These are phyloP conservation scores for Rubia peregrina DNA, from an alignment of 305 asterid species.

Conservation along the genomic window DNA sequence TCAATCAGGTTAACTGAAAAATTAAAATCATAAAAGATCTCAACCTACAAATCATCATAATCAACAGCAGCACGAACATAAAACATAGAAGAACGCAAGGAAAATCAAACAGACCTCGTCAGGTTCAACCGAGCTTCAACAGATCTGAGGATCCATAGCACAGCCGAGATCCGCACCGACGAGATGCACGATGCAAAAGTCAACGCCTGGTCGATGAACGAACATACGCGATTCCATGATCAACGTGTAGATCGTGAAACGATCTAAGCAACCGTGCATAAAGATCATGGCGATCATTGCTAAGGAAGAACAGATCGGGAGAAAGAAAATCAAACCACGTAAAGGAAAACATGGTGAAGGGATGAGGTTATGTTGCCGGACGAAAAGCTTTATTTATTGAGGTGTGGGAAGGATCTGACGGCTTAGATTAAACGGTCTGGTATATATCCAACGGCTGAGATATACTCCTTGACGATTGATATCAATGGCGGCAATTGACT, in stretches of 20 bases:
- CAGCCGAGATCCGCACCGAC: neutral
- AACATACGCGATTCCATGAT: neutral
- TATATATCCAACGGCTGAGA: conserved; percentile 3
- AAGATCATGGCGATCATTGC: neutral
- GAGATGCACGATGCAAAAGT: neutral
- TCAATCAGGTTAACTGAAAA: too few species aligned
- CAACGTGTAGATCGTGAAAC: conserved; percentile 12
- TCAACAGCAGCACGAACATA: too few species aligned
- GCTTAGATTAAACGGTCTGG: conserved; percentile 1
- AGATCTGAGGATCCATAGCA: neutral
- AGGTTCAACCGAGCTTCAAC: neutral
- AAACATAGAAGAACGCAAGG: too few species aligned
- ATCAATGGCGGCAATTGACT: conserved; percentile 14
- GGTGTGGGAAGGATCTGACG: conserved; percentile 18
- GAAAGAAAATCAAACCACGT: neutral
- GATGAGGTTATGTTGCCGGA: neutral
- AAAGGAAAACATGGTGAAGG: neutral
- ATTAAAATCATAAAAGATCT: too few species aligned
- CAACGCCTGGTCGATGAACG: neutral
- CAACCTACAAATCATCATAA: too few species aligned
- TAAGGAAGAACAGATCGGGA: neutral
- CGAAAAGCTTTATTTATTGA: conserved; percentile 14
- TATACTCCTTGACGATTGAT: neutral
- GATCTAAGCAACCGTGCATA: conserved; percentile 7
- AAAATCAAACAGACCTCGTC: neutral